A percentile compares a stretch with the other conserved stretches of the same genome.
These are phyloP conservation scores for Eimeria praecox DNA, from an alignment of 169 alveolate genomes.

Conservation along the genomic window DNA sequence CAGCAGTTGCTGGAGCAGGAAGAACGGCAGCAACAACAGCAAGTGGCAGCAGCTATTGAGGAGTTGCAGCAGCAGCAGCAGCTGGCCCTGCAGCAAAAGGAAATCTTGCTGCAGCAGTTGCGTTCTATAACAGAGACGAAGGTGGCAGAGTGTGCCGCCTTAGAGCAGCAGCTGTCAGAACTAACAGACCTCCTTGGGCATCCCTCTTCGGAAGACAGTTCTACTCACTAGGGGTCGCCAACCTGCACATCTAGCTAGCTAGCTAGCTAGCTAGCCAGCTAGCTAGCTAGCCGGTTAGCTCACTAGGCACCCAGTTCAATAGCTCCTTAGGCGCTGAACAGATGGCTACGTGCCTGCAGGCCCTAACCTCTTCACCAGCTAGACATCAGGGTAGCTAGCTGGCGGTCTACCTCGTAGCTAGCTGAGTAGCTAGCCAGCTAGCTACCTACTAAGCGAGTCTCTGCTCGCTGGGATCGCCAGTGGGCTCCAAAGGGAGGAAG, in stretches of 20 bases:
- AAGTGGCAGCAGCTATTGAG: conserved; percentile 37
- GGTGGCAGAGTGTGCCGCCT: not conserved
- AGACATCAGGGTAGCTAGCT: not conserved
- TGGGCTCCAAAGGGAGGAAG: not conserved
- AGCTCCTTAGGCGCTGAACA: not conserved
- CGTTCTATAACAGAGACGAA: not conserved
- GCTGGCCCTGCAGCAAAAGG: conserved; percentile 55
- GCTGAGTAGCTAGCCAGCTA: conserved; percentile 9
- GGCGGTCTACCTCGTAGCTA: not conserved
- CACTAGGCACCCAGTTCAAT: not conserved
- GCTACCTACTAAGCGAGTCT: not conserved
- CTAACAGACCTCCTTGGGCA: not conserved
- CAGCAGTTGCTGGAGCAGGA: conserved; percentile 49
- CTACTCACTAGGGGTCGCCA: not conserved
- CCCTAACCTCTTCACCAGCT: not conserved
- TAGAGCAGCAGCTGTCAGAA: conserved; percentile 46
- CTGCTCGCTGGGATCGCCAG: not conserved
- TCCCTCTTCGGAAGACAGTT: not conserved
- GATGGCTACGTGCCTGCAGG: not conserved
- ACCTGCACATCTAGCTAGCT: not conserved
- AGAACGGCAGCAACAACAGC: conserved; percentile 42
- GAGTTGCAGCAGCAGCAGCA: conserved; percentile 72
- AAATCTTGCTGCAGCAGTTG: conserved; percentile 26
- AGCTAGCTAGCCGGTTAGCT: not conserved
- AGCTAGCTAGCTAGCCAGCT: not conserved